These are phyloP conservation scores for Candida manassasensis DNA, from an alignment of 805 yeast genomes.

Conservation along the genomic window DNA sequence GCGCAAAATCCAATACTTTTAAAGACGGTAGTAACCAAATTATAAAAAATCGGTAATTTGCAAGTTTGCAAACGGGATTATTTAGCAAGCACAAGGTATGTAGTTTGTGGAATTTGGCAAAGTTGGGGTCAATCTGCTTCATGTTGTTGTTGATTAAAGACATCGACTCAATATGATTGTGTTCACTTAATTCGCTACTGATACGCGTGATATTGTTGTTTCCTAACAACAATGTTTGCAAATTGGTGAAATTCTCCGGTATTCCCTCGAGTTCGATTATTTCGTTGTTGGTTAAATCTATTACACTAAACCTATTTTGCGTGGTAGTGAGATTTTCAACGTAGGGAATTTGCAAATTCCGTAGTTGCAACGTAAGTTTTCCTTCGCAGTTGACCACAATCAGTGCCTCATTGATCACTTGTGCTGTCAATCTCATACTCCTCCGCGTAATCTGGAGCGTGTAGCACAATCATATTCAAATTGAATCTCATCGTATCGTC, in stretches of 20 bases:
- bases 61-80: constrained; percentile 49
- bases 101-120: constrained; percentile 39
- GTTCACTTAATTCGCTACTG: constrained; percentile 13
- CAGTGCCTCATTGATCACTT: constrained; percentile 26
- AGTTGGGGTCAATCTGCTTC: constrained; percentile 33
- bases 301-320: constrained; percentile 37
- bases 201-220: constrained; percentile 53
- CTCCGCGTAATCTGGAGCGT: too few relatives aligned
- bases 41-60: constrained; percentile 55
- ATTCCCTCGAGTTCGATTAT: constrained; percentile 50
- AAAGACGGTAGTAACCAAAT: constrained; percentile 63
- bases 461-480: too few relatives aligned
- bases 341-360: constrained; percentile 27
- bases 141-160: constrained; percentile 52
- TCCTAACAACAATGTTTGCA: constrained; percentile 54
- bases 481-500: too few relatives aligned
- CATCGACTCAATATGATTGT: constrained; percentile 40
- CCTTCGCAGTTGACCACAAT: constrained; percentile 32
- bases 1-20: constrained; percentile 61
- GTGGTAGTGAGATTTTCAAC: constrained; percentile 34
- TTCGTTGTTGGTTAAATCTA: constrained; percentile 77
- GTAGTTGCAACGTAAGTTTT: constrained; percentile 29
- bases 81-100: constrained; percentile 48
- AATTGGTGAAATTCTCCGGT: constrained; percentile 29
- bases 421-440: constrained; percentile 34